phyloP scores from a whole-genome alignment of 371 early-diverging fungal genomes.

The Actinomortierella ambigua region DNA sequence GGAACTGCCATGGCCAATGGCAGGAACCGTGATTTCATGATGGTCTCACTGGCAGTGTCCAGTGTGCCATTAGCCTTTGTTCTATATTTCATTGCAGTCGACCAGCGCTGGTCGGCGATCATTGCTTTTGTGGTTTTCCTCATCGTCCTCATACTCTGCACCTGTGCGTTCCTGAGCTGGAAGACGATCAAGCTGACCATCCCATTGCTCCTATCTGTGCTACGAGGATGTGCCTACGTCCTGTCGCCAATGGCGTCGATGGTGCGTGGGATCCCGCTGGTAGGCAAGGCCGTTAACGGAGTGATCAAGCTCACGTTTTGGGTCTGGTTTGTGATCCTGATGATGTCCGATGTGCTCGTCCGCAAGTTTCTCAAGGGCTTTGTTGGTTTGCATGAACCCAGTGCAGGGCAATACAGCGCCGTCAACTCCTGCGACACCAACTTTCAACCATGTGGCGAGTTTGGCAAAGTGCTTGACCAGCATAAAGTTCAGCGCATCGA shows the following conservation, averaged over 20 bases:
- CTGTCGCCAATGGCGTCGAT: conserved; percentile 30
- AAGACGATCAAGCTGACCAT: conserved; percentile 41
- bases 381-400: conserved; percentile 43
- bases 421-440: conserved; percentile 47
- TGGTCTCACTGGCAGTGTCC: conserved; percentile 38
- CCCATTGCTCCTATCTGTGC: conserved; percentile 36
- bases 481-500: conserved; percentile 42
- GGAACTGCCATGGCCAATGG: conserved; percentile 34
- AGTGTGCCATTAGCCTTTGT: conserved; percentile 42
- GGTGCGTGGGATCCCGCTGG: conserved; percentile 32
- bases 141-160: conserved; percentile 39
- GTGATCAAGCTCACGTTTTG: conserved; percentile 37
- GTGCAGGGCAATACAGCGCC: conserved; percentile 37
- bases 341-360: conserved; percentile 40
- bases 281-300: conserved; percentile 40
- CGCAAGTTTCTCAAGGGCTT: conserved; percentile 37
- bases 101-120: conserved; percentile 36
- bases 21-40: conserved; percentile 45
- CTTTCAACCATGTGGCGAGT: conserved; percentile 46
- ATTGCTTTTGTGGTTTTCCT: conserved; percentile 35
- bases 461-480: conserved; percentile 40
- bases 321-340: conserved; percentile 38
- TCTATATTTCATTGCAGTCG: conserved; percentile 28
- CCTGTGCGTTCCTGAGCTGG: conserved; percentile 43
- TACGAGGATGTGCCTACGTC: conserved; percentile 22